These are phyloP conservation scores for grape (Vitis vinifera) DNA, from an alignment of 164 flowering plant genomes.

Conservation along the genomic window DNA sequence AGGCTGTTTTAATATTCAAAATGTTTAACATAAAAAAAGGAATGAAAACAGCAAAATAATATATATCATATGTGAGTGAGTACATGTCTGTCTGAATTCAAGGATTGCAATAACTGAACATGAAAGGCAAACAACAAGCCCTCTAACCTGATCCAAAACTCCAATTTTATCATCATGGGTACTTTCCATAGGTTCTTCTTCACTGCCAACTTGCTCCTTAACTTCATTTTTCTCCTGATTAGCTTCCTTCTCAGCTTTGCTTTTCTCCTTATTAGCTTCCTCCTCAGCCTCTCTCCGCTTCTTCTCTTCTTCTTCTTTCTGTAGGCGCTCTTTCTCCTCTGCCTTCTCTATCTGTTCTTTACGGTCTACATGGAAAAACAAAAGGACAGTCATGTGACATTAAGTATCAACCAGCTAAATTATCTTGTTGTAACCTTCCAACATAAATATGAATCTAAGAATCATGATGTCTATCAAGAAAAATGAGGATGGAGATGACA, in stretches of 20 bases:
- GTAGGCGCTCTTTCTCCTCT: conserved; percentile 85
- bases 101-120: not conserved
- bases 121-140: not conserved
- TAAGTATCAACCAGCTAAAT: not conserved
- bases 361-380: conserved; percentile 48
- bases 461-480: not conserved
- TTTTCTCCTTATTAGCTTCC: conserved; percentile 22
- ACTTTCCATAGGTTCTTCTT: conserved; percentile 28
- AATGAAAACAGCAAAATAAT: not conserved
- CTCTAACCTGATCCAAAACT: conserved; percentile 41
- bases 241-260: conserved; percentile 14
- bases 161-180: conserved; percentile 43
- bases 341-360: conserved; percentile 91
- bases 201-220: conserved; percentile 21
- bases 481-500: too few species aligned
- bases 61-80: not conserved
- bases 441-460: not conserved
- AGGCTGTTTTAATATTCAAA: not conserved
- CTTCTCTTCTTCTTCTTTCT: conserved; percentile 80
- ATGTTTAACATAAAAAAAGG: not conserved
- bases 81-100: not conserved
- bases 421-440: not conserved
- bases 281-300: conserved; percentile 58
- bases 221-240: conserved; percentile 16
- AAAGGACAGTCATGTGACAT: not conserved